Percentiles rank a stretch among this genome's conserved stretches.
phyloP scores from a whole-genome alignment of 192 early-diverging fungal genomes.

The Gaertneriomyces semiglobifer region DNA sequence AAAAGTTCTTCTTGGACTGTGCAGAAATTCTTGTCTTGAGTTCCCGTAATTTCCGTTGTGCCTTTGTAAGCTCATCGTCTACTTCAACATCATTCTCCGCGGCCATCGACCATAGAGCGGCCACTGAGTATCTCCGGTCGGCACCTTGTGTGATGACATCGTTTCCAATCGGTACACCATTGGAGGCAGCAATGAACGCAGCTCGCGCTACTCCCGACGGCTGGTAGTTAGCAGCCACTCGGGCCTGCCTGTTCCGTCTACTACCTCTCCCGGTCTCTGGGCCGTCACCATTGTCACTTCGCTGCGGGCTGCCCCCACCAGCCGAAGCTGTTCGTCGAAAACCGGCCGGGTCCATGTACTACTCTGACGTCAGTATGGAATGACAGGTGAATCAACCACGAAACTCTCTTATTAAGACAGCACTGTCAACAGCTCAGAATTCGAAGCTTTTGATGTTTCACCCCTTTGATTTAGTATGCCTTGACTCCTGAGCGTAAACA shows the following conservation, averaged over 20 bases:
- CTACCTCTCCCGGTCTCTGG: neutral
- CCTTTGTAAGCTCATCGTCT: conserved; percentile 87
- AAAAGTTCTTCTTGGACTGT: conserved; percentile 93
- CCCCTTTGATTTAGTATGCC: neutral
- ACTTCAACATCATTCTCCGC: conserved; percentile 92
- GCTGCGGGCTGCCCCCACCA: neutral
- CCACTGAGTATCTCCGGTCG: conserved; percentile 48
- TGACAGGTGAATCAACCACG: neutral
- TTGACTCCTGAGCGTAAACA: neutral
- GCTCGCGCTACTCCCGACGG: conserved; percentile 42
- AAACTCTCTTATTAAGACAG: neutral
- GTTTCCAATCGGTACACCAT: conserved; percentile 42
- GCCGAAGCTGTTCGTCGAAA: neutral
- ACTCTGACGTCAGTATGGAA: too few relatives aligned
- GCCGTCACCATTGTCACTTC: neutral
- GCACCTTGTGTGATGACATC: neutral
- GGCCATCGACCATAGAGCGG: conserved; percentile 54
- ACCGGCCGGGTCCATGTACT: conserved; percentile 1
- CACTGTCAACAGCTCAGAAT: neutral
- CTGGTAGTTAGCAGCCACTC: conserved; percentile 4
- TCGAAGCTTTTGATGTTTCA: neutral
- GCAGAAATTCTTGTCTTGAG: conserved; percentile 85
- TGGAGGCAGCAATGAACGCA: conserved; percentile 42
- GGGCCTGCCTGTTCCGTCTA: conserved; percentile 2
- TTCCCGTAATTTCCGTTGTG: conserved; percentile 78